Evolutionary conservation across 2,329 filamentous ascomycete species (phyloP).

Genomic region (Verticillium klebahnii): DNA sequence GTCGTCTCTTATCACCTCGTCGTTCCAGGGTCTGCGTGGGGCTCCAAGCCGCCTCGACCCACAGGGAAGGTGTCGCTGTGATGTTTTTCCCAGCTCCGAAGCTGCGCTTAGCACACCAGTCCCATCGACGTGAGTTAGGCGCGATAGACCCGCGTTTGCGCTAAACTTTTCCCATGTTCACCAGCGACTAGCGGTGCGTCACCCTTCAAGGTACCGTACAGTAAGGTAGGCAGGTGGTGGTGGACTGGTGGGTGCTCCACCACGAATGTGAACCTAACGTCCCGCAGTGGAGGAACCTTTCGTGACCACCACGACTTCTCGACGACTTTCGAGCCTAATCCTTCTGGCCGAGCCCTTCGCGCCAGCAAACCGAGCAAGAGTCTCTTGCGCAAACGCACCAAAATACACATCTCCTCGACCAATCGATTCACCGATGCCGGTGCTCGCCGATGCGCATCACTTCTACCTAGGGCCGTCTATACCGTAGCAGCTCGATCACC

Average conservation of each 20-base stretch:
- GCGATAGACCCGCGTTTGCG: not conserved
- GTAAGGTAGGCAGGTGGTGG: no score
- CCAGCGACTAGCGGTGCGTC: not conserved
- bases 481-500: constrained; percentile 33
- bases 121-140: not conserved
- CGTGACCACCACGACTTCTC: not conserved
- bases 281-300: not conserved
- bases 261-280: not conserved
- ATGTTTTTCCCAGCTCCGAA: not conserved
- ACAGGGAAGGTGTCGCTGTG: not conserved
- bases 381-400: not conserved
- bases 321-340: not conserved
- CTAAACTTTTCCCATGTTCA: not conserved
- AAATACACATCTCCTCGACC: not conserved
- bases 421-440: constrained; percentile 33
- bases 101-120: not conserved
- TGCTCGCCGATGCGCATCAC: constrained; percentile 28
- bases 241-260: not conserved
- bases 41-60: not conserved
- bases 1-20: not conserved
- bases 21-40: not conserved
- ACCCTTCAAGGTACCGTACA: not conserved
- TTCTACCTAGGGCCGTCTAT: constrained; percentile 30
- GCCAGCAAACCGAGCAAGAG: not conserved
- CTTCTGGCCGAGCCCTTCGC: not conserved